phyloP scores from a whole-genome alignment of 2,329 filamentous ascomycete species.

The Diaporthe batatas region DNA sequence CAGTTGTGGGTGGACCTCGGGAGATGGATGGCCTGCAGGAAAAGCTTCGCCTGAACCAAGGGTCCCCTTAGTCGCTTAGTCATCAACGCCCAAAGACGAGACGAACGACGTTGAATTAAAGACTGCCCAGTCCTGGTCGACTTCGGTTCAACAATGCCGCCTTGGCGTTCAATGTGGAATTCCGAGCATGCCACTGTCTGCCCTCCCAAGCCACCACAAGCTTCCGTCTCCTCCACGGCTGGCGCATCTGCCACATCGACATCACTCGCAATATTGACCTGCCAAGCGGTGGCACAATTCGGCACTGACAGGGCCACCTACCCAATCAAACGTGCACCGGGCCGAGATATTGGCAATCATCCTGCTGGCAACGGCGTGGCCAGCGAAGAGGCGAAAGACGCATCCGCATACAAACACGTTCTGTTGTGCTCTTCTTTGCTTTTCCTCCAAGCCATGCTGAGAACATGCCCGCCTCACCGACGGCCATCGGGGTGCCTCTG shows the following conservation, averaged over 20 bases:
- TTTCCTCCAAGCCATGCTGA: not conserved
- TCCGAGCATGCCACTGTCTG: not conserved
- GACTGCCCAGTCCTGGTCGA: constrained; percentile 3
- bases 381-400: not conserved
- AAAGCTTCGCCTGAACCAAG: constrained; percentile 14
- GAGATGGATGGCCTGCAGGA: not conserved
- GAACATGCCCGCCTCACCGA: not conserved
- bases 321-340: constrained; percentile 28
- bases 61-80: constrained; percentile 9
- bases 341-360: constrained; percentile 20
- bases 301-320: constrained; percentile 2
- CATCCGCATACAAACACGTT: too few relatives aligned
- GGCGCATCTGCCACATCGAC: not conserved
- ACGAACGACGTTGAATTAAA: constrained; percentile 26
- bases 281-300: constrained; percentile 30
- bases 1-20: not conserved
- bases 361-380: not conserved
- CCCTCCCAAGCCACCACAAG: not conserved
- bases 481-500: not conserved
- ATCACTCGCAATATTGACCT: constrained; percentile 4
- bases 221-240: too few relatives aligned
- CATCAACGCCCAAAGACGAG: not conserved
- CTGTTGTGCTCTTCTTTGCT: not conserved
- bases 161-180: constrained; percentile 6
- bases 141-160: constrained; percentile 7